phyloP scores from a whole-genome alignment of 1,284 basidiomycete genomes.

The Wallemia mellicola region DNA sequence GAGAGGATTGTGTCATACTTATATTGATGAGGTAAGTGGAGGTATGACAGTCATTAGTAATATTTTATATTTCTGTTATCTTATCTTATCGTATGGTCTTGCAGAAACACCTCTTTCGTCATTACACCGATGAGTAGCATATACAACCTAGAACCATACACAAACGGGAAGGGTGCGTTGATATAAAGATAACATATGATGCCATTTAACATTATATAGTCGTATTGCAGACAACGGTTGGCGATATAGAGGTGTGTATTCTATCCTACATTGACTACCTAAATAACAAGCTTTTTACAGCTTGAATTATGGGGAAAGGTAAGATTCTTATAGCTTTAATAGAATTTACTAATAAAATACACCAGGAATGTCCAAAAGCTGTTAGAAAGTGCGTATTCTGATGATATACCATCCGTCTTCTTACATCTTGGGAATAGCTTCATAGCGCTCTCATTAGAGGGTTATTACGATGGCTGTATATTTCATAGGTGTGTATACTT shows the following conservation, averaged over 20 bases:
- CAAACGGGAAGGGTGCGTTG: background rate
- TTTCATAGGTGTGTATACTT: no score
- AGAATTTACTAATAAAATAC: conserved; percentile 1
- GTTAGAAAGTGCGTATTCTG: background rate
- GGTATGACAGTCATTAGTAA: background rate
- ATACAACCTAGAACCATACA: background rate
- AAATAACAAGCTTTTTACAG: no score
- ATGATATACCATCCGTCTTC: conserved; percentile 20
- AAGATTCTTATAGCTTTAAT: conserved; percentile 2
- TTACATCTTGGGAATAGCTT: conserved; percentile 83
- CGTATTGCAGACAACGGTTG: conserved; percentile 61
- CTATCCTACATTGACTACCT: no score
- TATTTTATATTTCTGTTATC: no score
- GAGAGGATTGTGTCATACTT: background rate
- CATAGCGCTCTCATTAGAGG: conserved; percentile 63
- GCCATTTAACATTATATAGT: conserved; percentile 18
- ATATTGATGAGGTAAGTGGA: background rate
- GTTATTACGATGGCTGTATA: conserved; percentile 84
- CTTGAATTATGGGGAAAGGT: conserved; percentile 85
- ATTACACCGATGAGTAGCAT: background rate
- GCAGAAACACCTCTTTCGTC: background rate
- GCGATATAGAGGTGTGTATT: conserved; percentile 37
- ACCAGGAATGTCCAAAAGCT: conserved; percentile 29
- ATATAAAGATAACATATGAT: background rate
- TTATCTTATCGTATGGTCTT: background rate